Percentiles rank a stretch among this genome's conserved stretches.
phyloP scores from a whole-genome alignment of 176 grass and related monocot genomes.

The Bonia amplexicaulis region DNA sequence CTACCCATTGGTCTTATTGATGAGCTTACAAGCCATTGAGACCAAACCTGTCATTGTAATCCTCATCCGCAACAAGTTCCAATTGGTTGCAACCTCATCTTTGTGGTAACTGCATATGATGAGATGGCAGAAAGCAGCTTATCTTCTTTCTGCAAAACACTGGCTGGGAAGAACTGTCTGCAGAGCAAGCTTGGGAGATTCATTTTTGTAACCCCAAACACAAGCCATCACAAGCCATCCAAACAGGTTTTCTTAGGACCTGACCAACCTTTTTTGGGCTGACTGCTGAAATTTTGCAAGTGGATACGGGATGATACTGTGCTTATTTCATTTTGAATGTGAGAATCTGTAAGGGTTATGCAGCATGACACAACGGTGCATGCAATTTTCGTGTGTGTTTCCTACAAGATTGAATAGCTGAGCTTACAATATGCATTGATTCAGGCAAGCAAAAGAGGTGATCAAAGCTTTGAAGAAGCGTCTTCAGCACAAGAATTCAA shows the following conservation, averaged over 20 bases:
- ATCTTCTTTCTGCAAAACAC: neutral
- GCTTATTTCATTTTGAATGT: neutral
- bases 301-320: neutral
- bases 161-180: neutral
- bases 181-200: neutral
- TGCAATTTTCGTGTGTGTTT: neutral
- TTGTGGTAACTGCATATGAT: neutral
- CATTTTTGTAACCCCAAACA: neutral
- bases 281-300: neutral
- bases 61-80: neutral
- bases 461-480: constrained; percentile 86
- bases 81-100: neutral
- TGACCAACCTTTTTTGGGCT: neutral
- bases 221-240: neutral
- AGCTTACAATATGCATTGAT: neutral
- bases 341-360: constrained; percentile 9
- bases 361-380: neutral
- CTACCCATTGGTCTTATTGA: neutral
- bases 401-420: neutral
- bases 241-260: neutral
- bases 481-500: constrained; percentile 74
- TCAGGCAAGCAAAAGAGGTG: constrained; percentile 87
- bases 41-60: neutral
- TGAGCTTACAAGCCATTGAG: neutral
- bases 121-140: neutral